These are phyloP conservation scores for Puya raimondii DNA, from an alignment of 176 grass and related monocot genomes.

Conservation along the genomic window DNA sequence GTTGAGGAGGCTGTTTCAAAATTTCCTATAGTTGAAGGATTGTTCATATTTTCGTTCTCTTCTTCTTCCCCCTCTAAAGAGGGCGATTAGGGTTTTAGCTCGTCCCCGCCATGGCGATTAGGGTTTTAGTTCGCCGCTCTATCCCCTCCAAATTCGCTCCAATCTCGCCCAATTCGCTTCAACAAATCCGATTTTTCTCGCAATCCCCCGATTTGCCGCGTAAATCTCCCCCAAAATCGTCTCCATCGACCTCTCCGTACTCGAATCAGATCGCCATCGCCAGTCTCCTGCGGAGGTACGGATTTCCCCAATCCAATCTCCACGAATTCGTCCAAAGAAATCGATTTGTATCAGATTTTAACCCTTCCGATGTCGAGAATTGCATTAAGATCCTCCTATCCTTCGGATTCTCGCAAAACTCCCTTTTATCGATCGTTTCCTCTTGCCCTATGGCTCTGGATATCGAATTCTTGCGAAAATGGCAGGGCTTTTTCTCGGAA, in stretches of 20 bases:
- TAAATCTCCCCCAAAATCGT: background rate
- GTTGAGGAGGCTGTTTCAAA: too few species aligned
- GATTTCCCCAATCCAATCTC: constrained; percentile 12
- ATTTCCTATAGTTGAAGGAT: too few species aligned
- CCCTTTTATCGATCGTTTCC: constrained; percentile 7
- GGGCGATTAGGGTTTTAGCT: too few species aligned
- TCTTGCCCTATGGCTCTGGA: constrained; percentile 13
- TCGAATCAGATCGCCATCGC: constrained; percentile 16
- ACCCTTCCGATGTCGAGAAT: constrained; percentile 16
- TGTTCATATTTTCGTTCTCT: too few species aligned
- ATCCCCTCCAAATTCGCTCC: background rate
- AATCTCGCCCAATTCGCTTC: background rate
- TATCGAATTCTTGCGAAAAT: constrained; percentile 8
- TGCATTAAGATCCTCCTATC: constrained; percentile 19
- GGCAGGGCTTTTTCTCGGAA: constrained; percentile 9
- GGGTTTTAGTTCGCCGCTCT: constrained; percentile 18
- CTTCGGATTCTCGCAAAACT: constrained; percentile 2
- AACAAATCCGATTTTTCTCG: constrained; percentile 8
- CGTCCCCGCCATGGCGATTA: constrained; percentile 19
- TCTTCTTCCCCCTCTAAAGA: too few species aligned
- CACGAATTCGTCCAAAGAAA: constrained; percentile 23
- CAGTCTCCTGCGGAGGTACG: constrained; percentile 10
- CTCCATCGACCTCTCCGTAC: background rate
- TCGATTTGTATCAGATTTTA: constrained; percentile 11
- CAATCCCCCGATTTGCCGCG: background rate